A percentile compares a stretch with the other conserved stretches of the same genome.
Evolutionary conservation across 177 flowering plant genomes (phyloP).

Genomic region (Vitis hybrid): DNA sequence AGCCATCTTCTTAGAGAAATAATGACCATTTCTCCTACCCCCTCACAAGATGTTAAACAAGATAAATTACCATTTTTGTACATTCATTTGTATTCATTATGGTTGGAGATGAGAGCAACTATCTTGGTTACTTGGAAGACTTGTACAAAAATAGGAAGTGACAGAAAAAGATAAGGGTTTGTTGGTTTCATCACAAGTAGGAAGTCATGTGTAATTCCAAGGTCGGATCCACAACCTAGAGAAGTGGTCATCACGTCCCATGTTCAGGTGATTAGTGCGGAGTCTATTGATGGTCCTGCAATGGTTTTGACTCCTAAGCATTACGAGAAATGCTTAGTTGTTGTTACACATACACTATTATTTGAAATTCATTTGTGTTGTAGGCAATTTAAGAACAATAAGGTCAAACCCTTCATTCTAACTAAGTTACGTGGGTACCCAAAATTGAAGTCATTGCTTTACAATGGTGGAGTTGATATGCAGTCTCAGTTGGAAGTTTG

Average conservation of each 20-base stretch:
- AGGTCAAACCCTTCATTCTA: constrained; percentile 15
- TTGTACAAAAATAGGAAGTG: constrained; percentile 80
- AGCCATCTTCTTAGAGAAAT: too few relatives aligned
- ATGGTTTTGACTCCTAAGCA: constrained; percentile 69
- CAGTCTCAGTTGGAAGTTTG: too few relatives aligned
- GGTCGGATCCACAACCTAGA: constrained; percentile 48
- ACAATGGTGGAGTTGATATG: too few relatives aligned
- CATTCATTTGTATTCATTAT: constrained; percentile 75
- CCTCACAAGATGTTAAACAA: too few relatives aligned
- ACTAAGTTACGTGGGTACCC: constrained; percentile 62
- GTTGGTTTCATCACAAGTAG: constrained; percentile 24
- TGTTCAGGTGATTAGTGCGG: constrained; percentile 77
- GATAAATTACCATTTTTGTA: constrained; percentile 15
- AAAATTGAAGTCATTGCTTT: too few relatives aligned
- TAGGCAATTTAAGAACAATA: too few relatives aligned
- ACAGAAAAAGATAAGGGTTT: constrained; percentile 56
- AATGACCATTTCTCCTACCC: too few relatives aligned
- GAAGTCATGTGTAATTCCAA: constrained; percentile 47
- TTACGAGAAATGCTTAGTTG: constrained; percentile 53
- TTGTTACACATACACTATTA: constrained; percentile 31
- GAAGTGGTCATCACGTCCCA: constrained; percentile 78
- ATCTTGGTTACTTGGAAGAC: constrained; percentile 79
- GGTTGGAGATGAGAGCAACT: constrained; percentile 61
- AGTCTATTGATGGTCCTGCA: constrained; percentile 75
- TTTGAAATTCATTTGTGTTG: constrained; percentile 8